Base-by-base conservation (phyloP, 1,284 basidiomycete genomes). In the Neolentinus lepideus region DNA sequence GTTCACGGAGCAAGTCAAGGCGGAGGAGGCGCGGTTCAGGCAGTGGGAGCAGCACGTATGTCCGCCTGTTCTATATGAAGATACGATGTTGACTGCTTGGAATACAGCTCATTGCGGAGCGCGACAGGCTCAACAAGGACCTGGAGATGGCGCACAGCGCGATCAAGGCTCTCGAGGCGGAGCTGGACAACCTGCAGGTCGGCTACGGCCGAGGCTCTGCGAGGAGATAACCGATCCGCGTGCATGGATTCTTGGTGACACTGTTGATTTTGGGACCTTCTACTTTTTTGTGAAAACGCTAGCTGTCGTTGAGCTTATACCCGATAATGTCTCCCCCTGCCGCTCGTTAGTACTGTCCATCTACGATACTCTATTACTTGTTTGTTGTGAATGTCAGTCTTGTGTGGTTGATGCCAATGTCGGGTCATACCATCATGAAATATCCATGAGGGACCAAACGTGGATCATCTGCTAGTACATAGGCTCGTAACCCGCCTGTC, bases 1-100 rank as follows among this genome's bases (percentile, higher is more conserved):
- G 59, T 99, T 99, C 75, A 99, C 96, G 31, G 97, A 99, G 73
- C 96, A 99, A 77, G 97, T 99, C 81, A 99, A 99, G 80, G 80
- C 94, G 58, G 96, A 99, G 78, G 96, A 99, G 71, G 83, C 91
- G 11, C 81, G 97, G 59, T 99, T 99, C 84, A 85, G 97, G 69
- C 94, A 98, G 68, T 99, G 97, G 97, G 96, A 98, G 73, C 94
- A 97, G 76, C 95, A 98, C 75, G 90, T 94, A 70, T 62, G 88
- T 80, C 51, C 35, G 25, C 10, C 51, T 52, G 6, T 31, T 31
- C 4, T 55, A 27, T 16, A 33, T 14, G 14, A n/a, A 26, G 22
- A 26, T 16, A 16, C 24, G 36, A 31, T 21, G 21, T 50, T 57
- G 45, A 62, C 47, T 56, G 19, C 58, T 51, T 43, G 45, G 50